These are phyloP conservation scores for Peziza echinospora DNA, from an alignment of 495 filamentous ascomycete species.

Conservation along the genomic window DNA sequence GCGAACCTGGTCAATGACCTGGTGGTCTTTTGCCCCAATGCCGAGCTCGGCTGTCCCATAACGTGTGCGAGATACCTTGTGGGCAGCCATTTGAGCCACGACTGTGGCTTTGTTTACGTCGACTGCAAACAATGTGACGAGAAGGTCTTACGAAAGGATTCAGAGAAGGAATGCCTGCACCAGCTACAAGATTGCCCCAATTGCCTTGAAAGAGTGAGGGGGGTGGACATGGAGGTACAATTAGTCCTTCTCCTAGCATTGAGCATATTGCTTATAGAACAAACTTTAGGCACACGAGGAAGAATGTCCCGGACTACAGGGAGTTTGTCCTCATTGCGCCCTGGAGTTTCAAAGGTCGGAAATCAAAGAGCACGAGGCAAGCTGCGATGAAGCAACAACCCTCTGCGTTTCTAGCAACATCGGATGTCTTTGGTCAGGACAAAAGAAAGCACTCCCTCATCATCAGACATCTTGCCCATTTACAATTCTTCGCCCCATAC, in stretches of 20 bases:
- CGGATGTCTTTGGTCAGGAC: conserved; percentile 33
- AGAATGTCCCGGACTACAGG: conserved; percentile 29
- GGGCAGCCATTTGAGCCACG: conserved; percentile 38
- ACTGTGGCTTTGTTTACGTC: conserved; percentile 36
- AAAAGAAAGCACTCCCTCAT: conserved; percentile 27
- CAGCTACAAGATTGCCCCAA: conserved; percentile 28
- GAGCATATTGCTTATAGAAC: background rate
- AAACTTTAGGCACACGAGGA: conserved; percentile 15
- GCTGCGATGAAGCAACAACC: conserved; percentile 32
- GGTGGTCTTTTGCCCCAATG: conserved; percentile 39
- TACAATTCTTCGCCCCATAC: conserved; percentile 35
- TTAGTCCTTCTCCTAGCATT: conserved; percentile 7
- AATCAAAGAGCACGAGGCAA: conserved; percentile 28
- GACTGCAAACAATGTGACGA: conserved; percentile 33
- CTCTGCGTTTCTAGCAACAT: conserved; percentile 33
- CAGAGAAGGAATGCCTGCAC: conserved; percentile 33
- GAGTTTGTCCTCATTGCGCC: conserved; percentile 33
- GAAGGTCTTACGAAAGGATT: conserved; percentile 30
- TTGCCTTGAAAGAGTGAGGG: conserved; percentile 34
- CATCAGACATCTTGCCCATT: conserved; percentile 37
- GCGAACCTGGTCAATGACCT: conserved; percentile 39
- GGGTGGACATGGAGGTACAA: conserved; percentile 34
- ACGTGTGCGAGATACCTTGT: conserved; percentile 34
- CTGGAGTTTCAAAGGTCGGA: conserved; percentile 27
- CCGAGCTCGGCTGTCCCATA: conserved; percentile 32